Conservation (phyloP, 1,139 yeast genomes). For the Candida sojae region DNA sequence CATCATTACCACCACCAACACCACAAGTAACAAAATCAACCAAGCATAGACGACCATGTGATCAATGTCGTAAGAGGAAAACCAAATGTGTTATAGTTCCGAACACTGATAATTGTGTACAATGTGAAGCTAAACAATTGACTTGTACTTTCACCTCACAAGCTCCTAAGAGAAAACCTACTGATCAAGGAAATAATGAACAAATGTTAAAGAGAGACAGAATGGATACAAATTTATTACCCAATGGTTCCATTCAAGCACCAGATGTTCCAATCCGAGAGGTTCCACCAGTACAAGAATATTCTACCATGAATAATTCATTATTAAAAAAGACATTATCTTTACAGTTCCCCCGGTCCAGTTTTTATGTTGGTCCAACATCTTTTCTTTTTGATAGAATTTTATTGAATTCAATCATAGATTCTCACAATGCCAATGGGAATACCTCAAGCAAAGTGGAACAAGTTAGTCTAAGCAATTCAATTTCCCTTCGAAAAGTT, state of each 20-base stretch:
- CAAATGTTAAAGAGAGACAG: constrained; percentile 18
- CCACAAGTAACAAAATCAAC: constrained; percentile 13
- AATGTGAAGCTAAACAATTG: constrained; percentile 68
- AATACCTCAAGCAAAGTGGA: constrained; percentile 43
- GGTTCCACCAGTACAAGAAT: constrained; percentile 56
- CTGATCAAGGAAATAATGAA: constrained; percentile 16
- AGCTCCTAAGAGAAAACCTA: constrained; percentile 33
- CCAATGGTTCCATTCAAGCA: constrained; percentile 27
- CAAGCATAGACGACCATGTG: constrained; percentile 56
- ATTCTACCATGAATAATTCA: constrained; percentile 52
- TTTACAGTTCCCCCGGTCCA: constrained; percentile 72
- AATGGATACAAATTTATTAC: constrained; percentile 10
- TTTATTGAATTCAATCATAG: constrained; percentile 54
- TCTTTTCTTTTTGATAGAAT: constrained; percentile 63
- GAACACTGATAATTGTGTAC: constrained; percentile 59
- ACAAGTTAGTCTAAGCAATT: constrained; percentile 60
- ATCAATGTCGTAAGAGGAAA: constrained; percentile 67
- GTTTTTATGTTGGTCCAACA: constrained; percentile 76
- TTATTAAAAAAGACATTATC: constrained; percentile 45
- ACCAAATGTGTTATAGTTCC: constrained; percentile 66
- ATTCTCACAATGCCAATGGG: constrained; percentile 33
- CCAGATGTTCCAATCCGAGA: constrained; percentile 59
- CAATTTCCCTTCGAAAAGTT: constrained; percentile 66
- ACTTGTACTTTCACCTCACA: constrained; percentile 55
- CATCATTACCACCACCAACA: constrained; percentile 4